Evolutionary conservation across 768 basidiomycete genomes (phyloP), one percentile per base, ranked within the genome.

Genomic region (Tulasnella sp.): DNA sequence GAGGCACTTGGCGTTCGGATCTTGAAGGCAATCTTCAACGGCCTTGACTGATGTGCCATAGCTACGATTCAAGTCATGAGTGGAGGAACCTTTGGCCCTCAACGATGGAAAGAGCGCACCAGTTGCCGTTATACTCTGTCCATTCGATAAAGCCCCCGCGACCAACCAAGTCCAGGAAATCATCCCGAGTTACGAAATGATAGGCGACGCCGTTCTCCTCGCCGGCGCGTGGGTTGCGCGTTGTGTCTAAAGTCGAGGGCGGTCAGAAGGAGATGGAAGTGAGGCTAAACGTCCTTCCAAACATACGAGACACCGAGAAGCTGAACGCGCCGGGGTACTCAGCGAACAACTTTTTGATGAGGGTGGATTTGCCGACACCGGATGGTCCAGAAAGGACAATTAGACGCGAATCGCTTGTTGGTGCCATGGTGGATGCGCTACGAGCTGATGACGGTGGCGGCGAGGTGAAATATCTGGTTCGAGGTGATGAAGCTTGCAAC

Each of bases 281-380:
- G 21, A 18, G 7, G n/a, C 36, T 27, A 31, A 78, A 16, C n/a
- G 10, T 19, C n/a, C 6, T 34, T 14, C n/a, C 38, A 62, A 34
- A 83, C 85, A 46, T 31, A 86, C 85, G 87, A 19, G 87, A 88
- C 77, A 88, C 85, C 78, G 84, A 85, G 84, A 88, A 88, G 10
- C 86, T 87, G 80, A 88, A 88, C 79, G 82, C 85, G 81, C 83
- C 85, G 3, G 87, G 87, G 79, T 85, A 85, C 44, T 85, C 85
- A 1, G 80, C 83, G 80, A 88, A 86, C 7, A 88, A 84, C 74
- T 83, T 84, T 80, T 85, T 87, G 77, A 88, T 84, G 24, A 88
- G 83, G 4, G 88, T 88, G 21, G 86, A 87, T 83, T 88, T 88
- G 79, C 88, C 88, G 0, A 87, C 87, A 0, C 87, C 87, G 16